These are phyloP conservation scores for Cantharellus anzutake DNA, from an alignment of 768 basidiomycete genomes.

Conservation along the genomic window DNA sequence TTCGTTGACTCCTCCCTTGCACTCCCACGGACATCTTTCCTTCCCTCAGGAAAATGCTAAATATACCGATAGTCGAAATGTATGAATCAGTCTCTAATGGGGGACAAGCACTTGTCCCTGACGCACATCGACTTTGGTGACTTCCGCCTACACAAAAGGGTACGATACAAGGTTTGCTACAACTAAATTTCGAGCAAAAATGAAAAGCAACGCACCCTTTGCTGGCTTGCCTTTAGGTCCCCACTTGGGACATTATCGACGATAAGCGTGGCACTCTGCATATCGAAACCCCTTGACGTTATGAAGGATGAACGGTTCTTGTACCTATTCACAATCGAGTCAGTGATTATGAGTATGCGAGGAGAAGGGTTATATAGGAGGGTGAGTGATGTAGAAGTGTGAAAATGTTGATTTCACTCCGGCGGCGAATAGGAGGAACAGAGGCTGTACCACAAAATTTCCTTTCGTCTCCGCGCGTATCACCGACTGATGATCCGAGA, in stretches of 20 bases:
- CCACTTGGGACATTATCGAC: slow-evolving; percentile 83
- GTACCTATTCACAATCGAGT: slow-evolving; percentile 29
- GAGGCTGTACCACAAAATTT: too few species aligned
- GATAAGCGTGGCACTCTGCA: slow-evolving; percentile 86
- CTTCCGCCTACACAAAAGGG: slow-evolving; percentile 29
- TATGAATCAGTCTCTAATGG: background rate
- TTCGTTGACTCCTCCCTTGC: slow-evolving; percentile 54
- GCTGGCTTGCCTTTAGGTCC: background rate
- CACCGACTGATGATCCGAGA: too few species aligned
- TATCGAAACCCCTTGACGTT: slow-evolving; percentile 91
- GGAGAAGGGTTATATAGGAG: too few species aligned
- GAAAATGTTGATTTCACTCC: too few species aligned
- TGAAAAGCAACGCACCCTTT: background rate
- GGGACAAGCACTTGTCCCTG: background rate
- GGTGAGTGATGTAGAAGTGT: too few species aligned
- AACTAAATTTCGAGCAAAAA: background rate
- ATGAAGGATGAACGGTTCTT: slow-evolving; percentile 81
- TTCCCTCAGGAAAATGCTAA: slow-evolving; percentile 91
- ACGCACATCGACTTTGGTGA: slow-evolving; percentile 92
- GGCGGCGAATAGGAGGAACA: too few species aligned
- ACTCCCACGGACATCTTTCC: slow-evolving; percentile 61
- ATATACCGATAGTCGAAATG: slow-evolving; percentile 54
- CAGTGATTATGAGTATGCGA: too few species aligned
- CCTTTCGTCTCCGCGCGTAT: too few species aligned
- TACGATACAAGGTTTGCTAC: background rate